Evolutionary conservation across 2,329 filamentous ascomycete genomes (phyloP).

Genomic region (Cordyceps javanica): DNA sequence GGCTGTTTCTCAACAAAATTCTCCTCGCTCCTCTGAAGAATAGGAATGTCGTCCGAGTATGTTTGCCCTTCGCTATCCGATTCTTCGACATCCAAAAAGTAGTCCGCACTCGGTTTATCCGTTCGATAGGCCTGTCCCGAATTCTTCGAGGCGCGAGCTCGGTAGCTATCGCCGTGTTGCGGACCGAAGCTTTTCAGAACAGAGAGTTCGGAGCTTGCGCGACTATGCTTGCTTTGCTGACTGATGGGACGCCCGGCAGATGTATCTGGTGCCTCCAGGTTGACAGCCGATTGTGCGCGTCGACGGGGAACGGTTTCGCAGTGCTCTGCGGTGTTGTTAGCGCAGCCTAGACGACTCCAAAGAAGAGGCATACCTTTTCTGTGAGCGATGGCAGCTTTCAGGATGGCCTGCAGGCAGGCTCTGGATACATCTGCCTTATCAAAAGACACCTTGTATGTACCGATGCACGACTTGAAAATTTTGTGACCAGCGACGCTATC

Average conservation of each 20-base stretch:
- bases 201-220: constrained; percentile 66
- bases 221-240: constrained; percentile 60
- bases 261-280: constrained; percentile 51
- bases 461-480: constrained; percentile 62
- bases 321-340: constrained; percentile 27
- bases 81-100: constrained; percentile 64
- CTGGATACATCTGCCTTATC: constrained; percentile 66
- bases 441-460: constrained; percentile 66
- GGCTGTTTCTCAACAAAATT: constrained; percentile 44
- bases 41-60: constrained; percentile 61
- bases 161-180: constrained; percentile 35
- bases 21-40: constrained; percentile 62
- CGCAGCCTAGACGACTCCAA: not conserved
- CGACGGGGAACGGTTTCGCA: constrained; percentile 42
- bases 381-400: constrained; percentile 63
- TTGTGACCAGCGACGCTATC: constrained; percentile 55
- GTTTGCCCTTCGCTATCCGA: constrained; percentile 61
- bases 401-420: constrained; percentile 67
- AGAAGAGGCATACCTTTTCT: constrained; percentile 52
- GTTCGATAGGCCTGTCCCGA: constrained; percentile 41
- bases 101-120: constrained; percentile 41
- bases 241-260: constrained; percentile 47
- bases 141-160: constrained; percentile 26
- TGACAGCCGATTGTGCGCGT: constrained; percentile 55
- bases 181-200: constrained; percentile 48